Base-by-base conservation (phyloP, 1,284 basidiomycete genomes). In the Tilletia indica region DNA sequence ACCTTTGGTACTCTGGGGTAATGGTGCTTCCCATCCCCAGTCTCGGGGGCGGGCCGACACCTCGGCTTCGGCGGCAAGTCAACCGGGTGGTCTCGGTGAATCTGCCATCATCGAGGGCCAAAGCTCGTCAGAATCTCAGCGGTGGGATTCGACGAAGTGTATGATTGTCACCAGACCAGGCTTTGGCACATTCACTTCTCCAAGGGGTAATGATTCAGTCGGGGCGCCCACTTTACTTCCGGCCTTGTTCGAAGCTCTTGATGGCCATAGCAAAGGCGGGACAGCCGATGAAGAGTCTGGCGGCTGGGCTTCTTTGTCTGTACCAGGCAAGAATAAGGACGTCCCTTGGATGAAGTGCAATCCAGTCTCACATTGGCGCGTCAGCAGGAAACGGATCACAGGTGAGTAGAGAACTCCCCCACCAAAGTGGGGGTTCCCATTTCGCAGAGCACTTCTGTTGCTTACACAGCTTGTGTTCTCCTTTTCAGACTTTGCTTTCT, bases 281-380 rank as follows among this genome's bases (percentile, higher is more conserved):
- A 38, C 36, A 8, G 34, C 36, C 0, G 38, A 42, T 2, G 61
- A 42, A 16, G 61, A 42, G 34, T 8, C 12, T 38, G 31, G 34
- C 36, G 61, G 61, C 9, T 64, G 61, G 61, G 36, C 61, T 4
- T 34, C 34, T 6, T 3, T n/a, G 19, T 19, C 19, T 38, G 36
- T 34, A 1, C 34, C 36, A 1, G 16, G 31, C 5, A 80, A 78
- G 48, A 72, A 71, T 34, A 78, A 76, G 42, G 76, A 80, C 21
- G 73, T 73, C 1, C 61, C 72, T 0, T 76, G 78, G 74, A 56
- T 70, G 2, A 75, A 73, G 3, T 69, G 74, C 69, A 83, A 83
- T 64, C 82, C 82, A 0, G 72, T 82, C 45, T 74, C 76, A n/a
- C 74, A 79, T 64, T 83, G 82, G 82, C 45, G 54, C n/a, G 67